phyloP scores from a whole-genome alignment of 1,284 basidiomycete species.

The Moesziomyces parantarcticus region DNA sequence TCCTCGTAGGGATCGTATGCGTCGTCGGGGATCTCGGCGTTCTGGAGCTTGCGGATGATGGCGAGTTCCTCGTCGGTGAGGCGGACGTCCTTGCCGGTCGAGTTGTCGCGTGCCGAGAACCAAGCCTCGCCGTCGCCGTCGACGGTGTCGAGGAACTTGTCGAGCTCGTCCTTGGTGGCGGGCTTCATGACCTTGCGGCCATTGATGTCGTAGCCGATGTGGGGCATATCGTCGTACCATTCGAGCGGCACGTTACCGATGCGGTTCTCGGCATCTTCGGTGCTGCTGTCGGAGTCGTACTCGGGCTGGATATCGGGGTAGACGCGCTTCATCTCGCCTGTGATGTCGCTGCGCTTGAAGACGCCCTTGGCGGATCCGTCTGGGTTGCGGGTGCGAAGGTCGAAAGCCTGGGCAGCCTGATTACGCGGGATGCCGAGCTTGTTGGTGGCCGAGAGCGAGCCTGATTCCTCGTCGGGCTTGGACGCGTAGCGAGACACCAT shows the following conservation, averaged over 20 bases:
- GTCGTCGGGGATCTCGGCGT: slow-evolving; percentile 90
- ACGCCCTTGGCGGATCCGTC: slow-evolving; percentile 67
- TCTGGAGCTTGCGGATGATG: slow-evolving; percentile 88
- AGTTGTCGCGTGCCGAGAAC: slow-evolving; percentile 94
- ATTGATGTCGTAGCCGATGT: slow-evolving; percentile 95
- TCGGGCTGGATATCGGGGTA: slow-evolving; percentile 93
- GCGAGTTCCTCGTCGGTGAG: slow-evolving; percentile 92
- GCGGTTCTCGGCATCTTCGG: slow-evolving; percentile 93
- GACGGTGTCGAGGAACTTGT: slow-evolving; percentile 93
- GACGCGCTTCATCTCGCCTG: slow-evolving; percentile 86
- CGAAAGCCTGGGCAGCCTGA: slow-evolving; percentile 72
- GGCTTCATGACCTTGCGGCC: slow-evolving; percentile 94
- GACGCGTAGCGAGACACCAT: slow-evolving; percentile 65
- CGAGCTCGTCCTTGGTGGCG: slow-evolving; percentile 93
- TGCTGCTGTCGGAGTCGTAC: slow-evolving; percentile 96
- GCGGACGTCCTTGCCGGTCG: slow-evolving; percentile 84
- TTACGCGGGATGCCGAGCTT: slow-evolving; percentile 62
- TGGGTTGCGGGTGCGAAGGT: slow-evolving; percentile 72
- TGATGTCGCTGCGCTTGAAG: slow-evolving; percentile 78
- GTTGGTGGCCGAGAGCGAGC: slow-evolving; percentile 54
- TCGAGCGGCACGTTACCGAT: slow-evolving; percentile 95
- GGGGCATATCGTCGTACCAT: slow-evolving; percentile 99
- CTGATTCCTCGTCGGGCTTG: slow-evolving; percentile 68
- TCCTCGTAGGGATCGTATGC: slow-evolving; percentile 85
- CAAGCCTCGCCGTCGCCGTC: slow-evolving; percentile 87